phyloP scores from a whole-genome alignment of 73 alveolate species.

The Uronychia binucleata region DNA sequence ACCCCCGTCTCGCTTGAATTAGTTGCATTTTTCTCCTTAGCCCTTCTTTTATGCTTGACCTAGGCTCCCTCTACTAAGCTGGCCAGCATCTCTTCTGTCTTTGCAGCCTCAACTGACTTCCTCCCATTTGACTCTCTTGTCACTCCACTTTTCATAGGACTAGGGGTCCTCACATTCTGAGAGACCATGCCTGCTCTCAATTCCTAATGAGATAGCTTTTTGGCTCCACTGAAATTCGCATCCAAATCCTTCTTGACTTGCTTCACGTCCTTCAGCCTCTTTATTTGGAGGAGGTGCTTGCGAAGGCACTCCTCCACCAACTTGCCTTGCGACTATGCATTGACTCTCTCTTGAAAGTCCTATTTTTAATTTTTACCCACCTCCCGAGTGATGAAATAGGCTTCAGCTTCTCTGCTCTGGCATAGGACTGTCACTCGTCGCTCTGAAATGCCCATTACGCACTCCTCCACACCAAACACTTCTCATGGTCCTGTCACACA shows the following conservation, averaged over 20 bases:
- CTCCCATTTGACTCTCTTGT: not conserved
- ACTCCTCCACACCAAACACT: conserved; percentile 1
- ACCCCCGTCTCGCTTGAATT: too few species aligned
- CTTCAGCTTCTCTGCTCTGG: not conserved
- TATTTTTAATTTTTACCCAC: too few species aligned
- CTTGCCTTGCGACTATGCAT: not conserved
- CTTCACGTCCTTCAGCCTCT: not conserved
- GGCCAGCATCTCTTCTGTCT: not conserved
- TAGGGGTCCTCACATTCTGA: not conserved
- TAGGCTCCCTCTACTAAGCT: too few species aligned
- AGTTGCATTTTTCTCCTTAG: too few species aligned
- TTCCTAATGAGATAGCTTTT: not conserved
- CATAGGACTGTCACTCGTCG: not conserved
- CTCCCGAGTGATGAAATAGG: not conserved
- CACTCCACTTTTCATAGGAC: not conserved
- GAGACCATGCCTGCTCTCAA: not conserved
- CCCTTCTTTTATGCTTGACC: too few species aligned
- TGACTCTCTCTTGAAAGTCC: not conserved
- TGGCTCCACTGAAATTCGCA: not conserved
- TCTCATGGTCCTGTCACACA: not conserved
- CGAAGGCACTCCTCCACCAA: not conserved
- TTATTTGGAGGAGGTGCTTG: not conserved
- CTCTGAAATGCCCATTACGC: not conserved
- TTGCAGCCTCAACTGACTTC: not conserved
- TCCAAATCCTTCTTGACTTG: not conserved